A percentile compares a stretch with the other conserved stretches of the same genome.
phyloP scores from a whole-genome alignment of 75 land plant genomes.

The Adiantum capillusveneris region DNA sequence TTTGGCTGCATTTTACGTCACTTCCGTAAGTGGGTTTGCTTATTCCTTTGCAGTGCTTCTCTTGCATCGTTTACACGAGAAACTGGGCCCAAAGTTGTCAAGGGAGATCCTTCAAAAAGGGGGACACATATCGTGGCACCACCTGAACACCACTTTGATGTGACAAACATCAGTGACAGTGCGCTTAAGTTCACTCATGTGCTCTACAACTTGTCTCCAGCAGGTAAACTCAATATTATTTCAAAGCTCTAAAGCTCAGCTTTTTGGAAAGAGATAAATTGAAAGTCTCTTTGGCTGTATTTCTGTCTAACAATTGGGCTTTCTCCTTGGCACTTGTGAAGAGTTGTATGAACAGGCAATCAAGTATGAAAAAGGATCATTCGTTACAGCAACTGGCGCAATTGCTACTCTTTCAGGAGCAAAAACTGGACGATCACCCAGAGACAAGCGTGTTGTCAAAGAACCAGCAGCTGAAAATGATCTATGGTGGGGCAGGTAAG shows the following conservation, averaged over 20 bases:
- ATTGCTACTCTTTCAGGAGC: conserved; percentile 53
- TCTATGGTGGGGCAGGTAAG: conserved; percentile 48
- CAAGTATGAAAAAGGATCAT: conserved; percentile 42
- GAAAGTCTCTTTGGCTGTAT: neutral
- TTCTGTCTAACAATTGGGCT: neutral
- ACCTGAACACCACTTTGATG: no score
- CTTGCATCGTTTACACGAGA: no score
- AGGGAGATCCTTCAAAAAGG: no score
- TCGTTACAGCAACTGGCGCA: conserved; percentile 40
- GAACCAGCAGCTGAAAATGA: conserved; percentile 30
- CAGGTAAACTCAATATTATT: conserved; percentile 12
- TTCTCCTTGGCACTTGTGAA: conserved; percentile 1
- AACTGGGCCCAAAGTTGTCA: no score
- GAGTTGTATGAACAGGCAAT: conserved; percentile 54
- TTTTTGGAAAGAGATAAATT: neutral
- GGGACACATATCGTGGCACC: no score
- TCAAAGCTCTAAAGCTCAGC: neutral
- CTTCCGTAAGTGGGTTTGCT: no score
- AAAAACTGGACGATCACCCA: conserved; percentile 46
- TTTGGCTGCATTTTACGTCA: no score
- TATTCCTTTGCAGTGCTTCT: no score
- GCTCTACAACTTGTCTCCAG: conserved; percentile 44
- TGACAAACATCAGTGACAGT: no score
- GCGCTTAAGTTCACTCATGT: no score
- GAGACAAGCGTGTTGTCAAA: conserved; percentile 46